phyloP scores from a whole-genome alignment of 208 protist genomes.

The Trypanosoma mega region DNA sequence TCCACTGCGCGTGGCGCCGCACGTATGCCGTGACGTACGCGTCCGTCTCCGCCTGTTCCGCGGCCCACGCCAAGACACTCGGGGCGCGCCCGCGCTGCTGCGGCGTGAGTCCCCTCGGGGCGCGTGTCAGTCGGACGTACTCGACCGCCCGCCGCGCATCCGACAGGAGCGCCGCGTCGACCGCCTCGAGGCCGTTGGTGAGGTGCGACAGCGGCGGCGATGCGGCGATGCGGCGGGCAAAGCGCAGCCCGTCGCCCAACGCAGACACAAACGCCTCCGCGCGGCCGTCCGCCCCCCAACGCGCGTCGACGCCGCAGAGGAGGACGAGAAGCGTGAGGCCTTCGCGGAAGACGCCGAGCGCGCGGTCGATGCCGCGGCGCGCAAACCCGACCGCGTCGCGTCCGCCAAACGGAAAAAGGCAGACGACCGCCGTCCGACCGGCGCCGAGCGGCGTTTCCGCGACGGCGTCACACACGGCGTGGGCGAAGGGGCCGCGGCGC shows the following conservation, averaged over 20 bases:
- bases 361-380: slow-evolving; percentile 6
- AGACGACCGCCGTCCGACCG: slow-evolving; percentile 45
- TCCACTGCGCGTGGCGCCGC: slow-evolving; percentile 69
- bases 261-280: slow-evolving; percentile 31
- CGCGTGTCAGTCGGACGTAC: slow-evolving; percentile 62
- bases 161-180: slow-evolving; percentile 59
- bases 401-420: slow-evolving; percentile 69
- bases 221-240: slow-evolving; percentile 49
- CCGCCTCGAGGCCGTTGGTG: slow-evolving; percentile 31
- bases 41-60: slow-evolving; percentile 19
- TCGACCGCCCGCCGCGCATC: slow-evolving; percentile 52
- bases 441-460: slow-evolving; percentile 38
- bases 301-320: slow-evolving; percentile 15
- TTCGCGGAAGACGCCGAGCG: not conserved
- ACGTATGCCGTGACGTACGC: slow-evolving; percentile 73
- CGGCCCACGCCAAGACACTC: slow-evolving; percentile 49
- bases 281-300: slow-evolving; percentile 51
- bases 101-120: slow-evolving; percentile 33
- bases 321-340: not conserved
- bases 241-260: slow-evolving; percentile 47
- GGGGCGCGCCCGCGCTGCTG: slow-evolving; percentile 34
- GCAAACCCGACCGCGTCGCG: slow-evolving; percentile 62
- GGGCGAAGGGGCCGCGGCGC: slow-evolving; percentile 45
- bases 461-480: slow-evolving; percentile 51
- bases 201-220: slow-evolving; percentile 45